Evolutionary conservation across 768 basidiomycete species (phyloP).

Genomic region (Daedalea quercina): DNA sequence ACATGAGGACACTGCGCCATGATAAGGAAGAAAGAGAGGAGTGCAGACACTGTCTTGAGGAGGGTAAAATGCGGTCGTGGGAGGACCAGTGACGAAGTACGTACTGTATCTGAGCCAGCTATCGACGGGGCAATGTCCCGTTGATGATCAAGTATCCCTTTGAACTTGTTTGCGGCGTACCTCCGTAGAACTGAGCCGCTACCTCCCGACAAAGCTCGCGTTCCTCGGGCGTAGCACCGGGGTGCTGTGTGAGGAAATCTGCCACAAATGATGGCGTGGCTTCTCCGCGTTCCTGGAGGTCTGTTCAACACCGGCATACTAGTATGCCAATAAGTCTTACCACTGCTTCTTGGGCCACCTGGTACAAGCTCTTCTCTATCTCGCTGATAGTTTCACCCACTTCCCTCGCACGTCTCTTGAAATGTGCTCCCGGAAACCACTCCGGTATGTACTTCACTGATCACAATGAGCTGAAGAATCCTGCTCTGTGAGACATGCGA

Average conservation of each 20-base stretch:
- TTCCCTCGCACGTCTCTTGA: slow-evolving; percentile 5
- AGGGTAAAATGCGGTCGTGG: background rate
- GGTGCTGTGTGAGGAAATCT: background rate
- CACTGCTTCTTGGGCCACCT: background rate
- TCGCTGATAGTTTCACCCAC: background rate
- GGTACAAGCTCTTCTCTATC: background rate
- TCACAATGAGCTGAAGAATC: background rate
- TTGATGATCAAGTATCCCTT: background rate
- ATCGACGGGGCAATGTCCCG: background rate
- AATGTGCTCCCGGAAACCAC: slow-evolving; percentile 13
- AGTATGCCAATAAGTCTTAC: background rate
- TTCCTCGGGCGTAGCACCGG: background rate
- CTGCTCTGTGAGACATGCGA: too few relatives aligned
- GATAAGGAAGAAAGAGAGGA: slow-evolving; percentile 20
- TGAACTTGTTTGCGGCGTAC: background rate
- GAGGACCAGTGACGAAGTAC: background rate
- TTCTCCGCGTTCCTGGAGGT: background rate
- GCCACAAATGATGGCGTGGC: background rate
- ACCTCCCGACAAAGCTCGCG: background rate
- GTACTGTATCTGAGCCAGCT: slow-evolving; percentile 1
- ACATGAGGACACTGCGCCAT: slow-evolving; percentile 26
- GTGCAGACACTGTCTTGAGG: background rate
- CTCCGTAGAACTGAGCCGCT: background rate
- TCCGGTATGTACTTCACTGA: slow-evolving; percentile 9
- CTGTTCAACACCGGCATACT: background rate